Conservation (phyloP, 106 monocot species). For the Dendrobium catenatum region DNA sequence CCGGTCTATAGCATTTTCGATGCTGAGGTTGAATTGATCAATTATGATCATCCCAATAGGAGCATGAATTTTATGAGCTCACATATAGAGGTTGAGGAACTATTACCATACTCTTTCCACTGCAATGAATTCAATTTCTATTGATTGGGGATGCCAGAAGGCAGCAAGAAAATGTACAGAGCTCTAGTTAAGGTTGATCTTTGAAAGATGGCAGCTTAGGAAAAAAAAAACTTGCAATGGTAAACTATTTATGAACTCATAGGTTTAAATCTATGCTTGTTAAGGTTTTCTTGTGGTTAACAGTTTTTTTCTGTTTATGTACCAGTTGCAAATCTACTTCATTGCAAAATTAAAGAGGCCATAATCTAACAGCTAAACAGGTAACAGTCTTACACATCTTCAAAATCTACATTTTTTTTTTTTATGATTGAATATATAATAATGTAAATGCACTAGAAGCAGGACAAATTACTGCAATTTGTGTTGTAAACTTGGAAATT, state of each 20-base stretch:
- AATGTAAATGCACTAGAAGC: neutral
- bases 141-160: conserved; percentile 7
- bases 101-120: conserved; percentile 42
- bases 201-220: neutral
- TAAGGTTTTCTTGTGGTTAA: neutral
- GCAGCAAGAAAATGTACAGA: neutral
- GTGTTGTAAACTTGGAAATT: no score
- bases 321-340: neutral
- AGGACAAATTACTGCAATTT: neutral
- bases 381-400: neutral
- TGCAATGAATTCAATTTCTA: conserved; percentile 43
- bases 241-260: neutral
- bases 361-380: neutral
- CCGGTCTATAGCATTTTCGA: conserved; percentile 56
- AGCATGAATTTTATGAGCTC: conserved; percentile 33
- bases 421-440: neutral
- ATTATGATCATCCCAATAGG: conserved; percentile 26
- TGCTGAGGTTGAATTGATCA: conserved; percentile 37
- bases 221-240: neutral
- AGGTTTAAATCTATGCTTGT: neutral
- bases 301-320: neutral
- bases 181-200: neutral
- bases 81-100: conserved; percentile 47
- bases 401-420: neutral
- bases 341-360: neutral